Base-by-base conservation (phyloP, 2,329 filamentous ascomycete species). In the Fusarium chlamydosporum region DNA sequence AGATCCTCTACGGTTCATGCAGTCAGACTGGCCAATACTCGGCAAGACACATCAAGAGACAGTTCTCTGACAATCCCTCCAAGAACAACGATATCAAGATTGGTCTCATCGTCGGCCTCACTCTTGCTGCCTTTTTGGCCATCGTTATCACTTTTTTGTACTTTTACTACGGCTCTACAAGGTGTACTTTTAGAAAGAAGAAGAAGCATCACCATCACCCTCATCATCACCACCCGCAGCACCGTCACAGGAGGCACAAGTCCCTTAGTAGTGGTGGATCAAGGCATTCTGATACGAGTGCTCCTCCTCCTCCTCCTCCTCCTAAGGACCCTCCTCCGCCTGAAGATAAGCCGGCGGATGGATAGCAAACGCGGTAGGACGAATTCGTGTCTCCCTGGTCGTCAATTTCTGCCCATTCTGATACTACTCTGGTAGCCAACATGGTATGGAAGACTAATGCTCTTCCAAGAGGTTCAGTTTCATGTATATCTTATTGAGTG, bases 21-120 rank as follows among this genome's bases (percentile, higher is more conserved):
- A 45, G 7, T 10, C 34, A 33, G 10, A 23, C 29, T 42, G 41
- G n/a, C 27, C 45, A 38, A 29, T 35, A 53, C 31, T 18, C 29
- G 20, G 20, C 23, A 5, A 10, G 15, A 10, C 34, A 72, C 27
- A 27, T 47, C n/a, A 67, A 65, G 47, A 71, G 74, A 16, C 76
- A 77, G 50, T 73, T 75, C 56, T 75, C 74, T 34, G 62, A 64
- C 34, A 71, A 73, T 42, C 65, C 72, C 7, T 53, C 67, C 45
- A 70, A 78, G 16, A 77, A 79, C 38, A 78, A 76, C 34, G 81
- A 83, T 68, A 75, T 77, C 53, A 81, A 78, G 34, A 83, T 83
- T 56, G 82, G 82, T 55, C 74, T 82, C 60, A 76, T 81, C 5
- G 78, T 84, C 43, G 82, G 79, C 59, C 72, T 84, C 40, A 72